Evolutionary conservation across 2,329 filamentous ascomycete species (phyloP), one percentile per base, ranked within the genome.

Genomic region (Penicillium sp.): DNA sequence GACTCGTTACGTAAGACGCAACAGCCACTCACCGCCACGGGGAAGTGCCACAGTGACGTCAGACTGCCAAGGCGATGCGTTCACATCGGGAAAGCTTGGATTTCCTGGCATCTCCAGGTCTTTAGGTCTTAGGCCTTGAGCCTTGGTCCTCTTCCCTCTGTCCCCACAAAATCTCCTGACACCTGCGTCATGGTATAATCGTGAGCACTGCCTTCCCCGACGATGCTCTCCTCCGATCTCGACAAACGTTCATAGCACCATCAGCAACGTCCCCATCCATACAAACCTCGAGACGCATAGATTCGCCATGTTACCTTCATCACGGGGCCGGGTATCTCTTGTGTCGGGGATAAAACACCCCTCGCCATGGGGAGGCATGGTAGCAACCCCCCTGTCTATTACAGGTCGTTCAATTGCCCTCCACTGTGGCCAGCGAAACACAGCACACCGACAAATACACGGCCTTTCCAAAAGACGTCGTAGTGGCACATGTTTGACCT

Each of bases 261-360:
- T n/a, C n/a, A n/a, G n/a, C n/a, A n/a, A n/a, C n/a, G n/a, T n/a
- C n/a, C n/a, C n/a, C n/a, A n/a, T n/a, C n/a, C n/a, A 5, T 16
- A 5, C 2, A n/a, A 24, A 7, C 18, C 26, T 14, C 19, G 24
- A 28, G 2, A 45, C 5, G 7, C 24, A 31, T 9, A 48, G 6
- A 2, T 2, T 5, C 29, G 44, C 24, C 5, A 64, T 64, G 62
- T 52, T 45, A 23, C 33, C 47, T 16, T 33, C 49, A n/a, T 31
- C 51, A 36, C 50, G 48, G 28, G 48, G 52, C 53, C 61, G 52
- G 24, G 21, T 45, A 19, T 56, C 60, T 44, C 33, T 59, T 8
- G 29, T 55, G 29, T 54, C 50, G 18, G 47, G 50, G 19, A 42
- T 39, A 10, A 44, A 49, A 23, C 23, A 51, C 13, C 49, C 42